A percentile compares a stretch with the other conserved stretches of the same genome.
phyloP scores from a whole-genome alignment of 2,329 filamentous ascomycete species.

The Arthrobotrys iridis region DNA sequence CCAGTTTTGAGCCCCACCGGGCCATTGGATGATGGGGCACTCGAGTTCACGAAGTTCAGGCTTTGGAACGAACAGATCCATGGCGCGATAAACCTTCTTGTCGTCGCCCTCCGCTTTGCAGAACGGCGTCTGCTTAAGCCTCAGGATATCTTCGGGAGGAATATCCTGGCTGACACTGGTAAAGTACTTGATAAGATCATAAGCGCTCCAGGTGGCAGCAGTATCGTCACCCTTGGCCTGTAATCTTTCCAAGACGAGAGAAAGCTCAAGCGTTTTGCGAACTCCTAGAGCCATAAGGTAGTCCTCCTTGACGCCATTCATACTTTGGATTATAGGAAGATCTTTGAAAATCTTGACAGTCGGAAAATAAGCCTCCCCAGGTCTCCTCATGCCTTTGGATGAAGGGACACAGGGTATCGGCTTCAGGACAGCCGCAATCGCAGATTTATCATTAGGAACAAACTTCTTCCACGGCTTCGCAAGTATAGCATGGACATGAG shows the following conservation, averaged over 20 bases:
- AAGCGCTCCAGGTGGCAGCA: constrained; percentile 81
- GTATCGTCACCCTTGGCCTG: constrained; percentile 65
- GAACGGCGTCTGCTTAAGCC: constrained; percentile 79
- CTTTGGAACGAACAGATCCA: constrained; percentile 83
- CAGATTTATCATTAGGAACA: constrained; percentile 72
- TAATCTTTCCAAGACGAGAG: constrained; percentile 89
- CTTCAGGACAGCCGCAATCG: constrained; percentile 73
- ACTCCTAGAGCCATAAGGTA: constrained; percentile 85
- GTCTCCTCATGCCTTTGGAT: constrained; percentile 86
- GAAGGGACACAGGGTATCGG: constrained; percentile 83
- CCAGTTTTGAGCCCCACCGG: constrained; percentile 72
- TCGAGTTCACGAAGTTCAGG: constrained; percentile 74
- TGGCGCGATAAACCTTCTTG: constrained; percentile 73
- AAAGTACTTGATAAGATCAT: constrained; percentile 93
- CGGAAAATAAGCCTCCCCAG: constrained; percentile 87
- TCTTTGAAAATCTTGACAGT: constrained; percentile 96
- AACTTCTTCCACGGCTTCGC: constrained; percentile 93
- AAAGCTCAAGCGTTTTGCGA: constrained; percentile 92
- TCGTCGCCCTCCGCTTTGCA: constrained; percentile 74
- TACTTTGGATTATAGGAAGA: constrained; percentile 79
- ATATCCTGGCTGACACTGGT: constrained; percentile 91
- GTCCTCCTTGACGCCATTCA: constrained; percentile 87
- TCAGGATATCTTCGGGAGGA: constrained; percentile 80
- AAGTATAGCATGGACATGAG: constrained; percentile 78
- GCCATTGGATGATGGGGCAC: constrained; percentile 84